phyloP scores from a whole-genome alignment of 495 filamentous ascomycete species.

The Geoglossum glabrum region DNA sequence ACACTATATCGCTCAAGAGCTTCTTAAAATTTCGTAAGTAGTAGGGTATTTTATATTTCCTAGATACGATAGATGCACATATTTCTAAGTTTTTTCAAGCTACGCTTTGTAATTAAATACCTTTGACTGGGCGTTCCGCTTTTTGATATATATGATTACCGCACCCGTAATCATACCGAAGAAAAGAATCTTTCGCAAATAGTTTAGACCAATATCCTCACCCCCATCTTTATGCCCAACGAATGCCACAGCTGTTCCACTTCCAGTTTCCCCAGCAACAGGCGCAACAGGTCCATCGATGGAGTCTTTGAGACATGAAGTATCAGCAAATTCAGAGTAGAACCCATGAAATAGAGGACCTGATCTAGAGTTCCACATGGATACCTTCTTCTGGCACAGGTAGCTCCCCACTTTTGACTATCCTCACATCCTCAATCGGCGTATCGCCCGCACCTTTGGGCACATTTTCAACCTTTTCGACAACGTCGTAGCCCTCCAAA shows the following conservation, averaged over 20 bases:
- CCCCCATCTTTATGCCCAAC: slow-evolving; percentile 12
- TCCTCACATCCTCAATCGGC: slow-evolving; percentile 59
- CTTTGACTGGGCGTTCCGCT: slow-evolving; percentile 7
- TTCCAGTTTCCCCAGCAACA: slow-evolving; percentile 2
- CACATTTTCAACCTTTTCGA: slow-evolving; percentile 69
- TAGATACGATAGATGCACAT: background rate
- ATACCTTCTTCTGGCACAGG: slow-evolving; percentile 88
- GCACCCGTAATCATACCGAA: slow-evolving; percentile 22
- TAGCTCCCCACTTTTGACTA: slow-evolving; percentile 86
- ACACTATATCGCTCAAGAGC: background rate
- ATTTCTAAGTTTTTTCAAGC: slow-evolving; percentile 12
- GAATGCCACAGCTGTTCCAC: slow-evolving; percentile 6
- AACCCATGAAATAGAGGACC: slow-evolving; percentile 15
- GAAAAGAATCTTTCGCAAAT: slow-evolving; percentile 24
- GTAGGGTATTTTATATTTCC: background rate
- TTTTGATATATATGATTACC: slow-evolving; percentile 21
- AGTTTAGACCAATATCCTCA: slow-evolving; percentile 13
- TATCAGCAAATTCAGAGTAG: slow-evolving; percentile 21
- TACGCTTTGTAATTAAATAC: slow-evolving; percentile 20
- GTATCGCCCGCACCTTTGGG: slow-evolving; percentile 52
- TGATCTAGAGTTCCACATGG: slow-evolving; percentile 75
- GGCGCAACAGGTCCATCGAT: slow-evolving; percentile 6
- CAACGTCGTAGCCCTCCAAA: slow-evolving; percentile 77
- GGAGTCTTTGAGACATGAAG: slow-evolving; percentile 12
- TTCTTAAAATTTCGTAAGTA: background rate